phyloP scores from a whole-genome alignment of 129 eudicot species.

The Apium graveolens region DNA sequence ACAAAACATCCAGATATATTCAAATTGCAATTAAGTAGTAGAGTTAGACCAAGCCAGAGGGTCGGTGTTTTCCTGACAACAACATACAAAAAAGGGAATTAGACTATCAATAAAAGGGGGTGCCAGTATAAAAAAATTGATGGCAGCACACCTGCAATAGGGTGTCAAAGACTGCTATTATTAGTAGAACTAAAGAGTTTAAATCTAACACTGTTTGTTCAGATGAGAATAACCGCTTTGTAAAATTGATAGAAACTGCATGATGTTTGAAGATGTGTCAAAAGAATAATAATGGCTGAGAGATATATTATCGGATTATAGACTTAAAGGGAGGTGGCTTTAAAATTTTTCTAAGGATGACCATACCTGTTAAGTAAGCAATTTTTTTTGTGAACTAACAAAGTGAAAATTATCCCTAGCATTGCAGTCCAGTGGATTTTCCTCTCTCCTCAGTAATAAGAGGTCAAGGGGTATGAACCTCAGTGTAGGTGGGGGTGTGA shows the following conservation, averaged over 20 bases:
- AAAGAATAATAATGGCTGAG: background rate
- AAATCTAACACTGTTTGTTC: background rate
- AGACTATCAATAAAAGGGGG: background rate
- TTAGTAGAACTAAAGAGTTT: background rate
- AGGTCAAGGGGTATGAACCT: background rate
- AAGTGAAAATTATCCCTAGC: background rate
- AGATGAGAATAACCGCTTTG: background rate
- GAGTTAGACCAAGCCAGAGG: background rate
- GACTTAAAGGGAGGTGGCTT: background rate
- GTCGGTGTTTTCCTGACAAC: background rate
- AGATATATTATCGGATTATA: background rate
- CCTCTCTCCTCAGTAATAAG: background rate
- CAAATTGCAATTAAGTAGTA: background rate
- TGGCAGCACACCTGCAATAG: background rate
- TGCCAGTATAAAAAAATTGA: background rate
- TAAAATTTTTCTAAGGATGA: background rate
- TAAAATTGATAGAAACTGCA: background rate
- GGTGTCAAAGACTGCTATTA: background rate
- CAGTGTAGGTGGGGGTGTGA: background rate
- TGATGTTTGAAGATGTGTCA: background rate
- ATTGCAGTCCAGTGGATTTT: background rate
- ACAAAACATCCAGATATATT: background rate
- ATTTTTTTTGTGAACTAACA: background rate
- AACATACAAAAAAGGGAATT: background rate
- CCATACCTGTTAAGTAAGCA: background rate